phyloP scores from a whole-genome alignment of 768 basidiomycete species.

The Tylopilus plumbeoviolaceoides region DNA sequence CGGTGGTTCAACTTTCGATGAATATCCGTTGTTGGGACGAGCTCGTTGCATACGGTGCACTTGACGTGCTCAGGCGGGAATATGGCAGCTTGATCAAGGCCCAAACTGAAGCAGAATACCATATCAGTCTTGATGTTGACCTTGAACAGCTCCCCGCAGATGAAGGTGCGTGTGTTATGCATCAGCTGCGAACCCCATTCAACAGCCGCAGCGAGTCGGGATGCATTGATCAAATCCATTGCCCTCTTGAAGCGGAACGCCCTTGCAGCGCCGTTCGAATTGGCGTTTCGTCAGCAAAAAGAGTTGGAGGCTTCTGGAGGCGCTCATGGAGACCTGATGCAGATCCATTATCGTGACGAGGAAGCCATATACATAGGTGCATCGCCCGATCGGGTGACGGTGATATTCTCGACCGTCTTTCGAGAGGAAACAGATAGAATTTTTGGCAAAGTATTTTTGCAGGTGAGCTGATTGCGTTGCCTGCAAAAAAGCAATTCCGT shows the following conservation, averaged over 20 bases:
- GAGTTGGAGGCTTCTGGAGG: constrained; percentile 69
- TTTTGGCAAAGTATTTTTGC: constrained; percentile 96
- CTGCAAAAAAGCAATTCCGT: neutral
- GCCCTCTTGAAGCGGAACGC: constrained; percentile 90
- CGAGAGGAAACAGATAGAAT: constrained; percentile 96
- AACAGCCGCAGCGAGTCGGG: constrained; percentile 60
- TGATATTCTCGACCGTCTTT: constrained; percentile 96
- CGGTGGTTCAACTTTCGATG: constrained; percentile 85
- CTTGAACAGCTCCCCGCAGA: constrained; percentile 80
- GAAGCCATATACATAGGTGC: constrained; percentile 97
- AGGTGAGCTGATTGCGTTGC: constrained; percentile 47
- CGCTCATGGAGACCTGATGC: constrained; percentile 80
- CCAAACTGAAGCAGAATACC: constrained; percentile 82
- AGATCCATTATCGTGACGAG: constrained; percentile 91
- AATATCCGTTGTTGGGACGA: constrained; percentile 97
- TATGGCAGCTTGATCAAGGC: constrained; percentile 70
- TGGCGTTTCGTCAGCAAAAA: constrained; percentile 80
- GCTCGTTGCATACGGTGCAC: constrained; percentile 81
- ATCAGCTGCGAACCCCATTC: constrained; percentile 1
- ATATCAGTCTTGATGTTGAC: constrained; percentile 84
- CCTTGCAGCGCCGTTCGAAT: constrained; percentile 91
- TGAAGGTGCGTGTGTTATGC: constrained; percentile 50
- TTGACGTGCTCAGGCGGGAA: constrained; percentile 73
- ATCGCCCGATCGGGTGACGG: constrained; percentile 91
- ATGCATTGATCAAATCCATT: constrained; percentile 74